These are phyloP conservation scores for Eragrostis curvula DNA, from an alignment of 176 grass and related monocot genomes.

Conservation along the genomic window DNA sequence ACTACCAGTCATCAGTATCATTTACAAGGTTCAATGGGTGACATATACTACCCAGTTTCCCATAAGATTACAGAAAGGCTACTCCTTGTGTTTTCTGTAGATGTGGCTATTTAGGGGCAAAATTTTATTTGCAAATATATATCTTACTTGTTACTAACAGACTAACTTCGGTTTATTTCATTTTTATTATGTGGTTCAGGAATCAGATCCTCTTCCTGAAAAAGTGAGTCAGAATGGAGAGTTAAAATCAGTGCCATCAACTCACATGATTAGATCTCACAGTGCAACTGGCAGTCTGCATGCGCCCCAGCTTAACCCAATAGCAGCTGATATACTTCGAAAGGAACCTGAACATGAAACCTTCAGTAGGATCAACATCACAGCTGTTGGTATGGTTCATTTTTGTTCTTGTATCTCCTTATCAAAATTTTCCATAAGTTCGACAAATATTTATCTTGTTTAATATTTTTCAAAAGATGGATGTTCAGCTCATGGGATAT, in stretches of 20 bases:
- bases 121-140: slow-evolving; percentile 9
- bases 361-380: slow-evolving; percentile 81
- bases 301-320: slow-evolving; percentile 72
- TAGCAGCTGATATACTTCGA: slow-evolving; percentile 95
- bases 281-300: slow-evolving; percentile 89
- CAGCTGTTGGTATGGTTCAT: slow-evolving; percentile 67
- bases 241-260: slow-evolving; percentile 60
- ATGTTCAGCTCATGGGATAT: slow-evolving; percentile 8
- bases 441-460: background rate
- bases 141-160: slow-evolving; percentile 6
- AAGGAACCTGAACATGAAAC: slow-evolving; percentile 90
- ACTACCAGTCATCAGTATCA: background rate
- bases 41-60: background rate
- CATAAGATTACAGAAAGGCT: background rate
- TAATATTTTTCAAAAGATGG: background rate
- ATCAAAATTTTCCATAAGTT: background rate
- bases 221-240: slow-evolving; percentile 59
- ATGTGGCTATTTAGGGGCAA: background rate
- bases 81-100: background rate
- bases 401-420: slow-evolving; percentile 25
- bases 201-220: slow-evolving; percentile 48
- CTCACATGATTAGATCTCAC: slow-evolving; percentile 85
- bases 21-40: background rate
- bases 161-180: background rate
- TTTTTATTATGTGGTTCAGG: slow-evolving; percentile 40